Evolutionary conservation across 345 rosid species (phyloP), one percentile per base, ranked within the genome.

Genomic region (Eutrema heterophyllum): DNA sequence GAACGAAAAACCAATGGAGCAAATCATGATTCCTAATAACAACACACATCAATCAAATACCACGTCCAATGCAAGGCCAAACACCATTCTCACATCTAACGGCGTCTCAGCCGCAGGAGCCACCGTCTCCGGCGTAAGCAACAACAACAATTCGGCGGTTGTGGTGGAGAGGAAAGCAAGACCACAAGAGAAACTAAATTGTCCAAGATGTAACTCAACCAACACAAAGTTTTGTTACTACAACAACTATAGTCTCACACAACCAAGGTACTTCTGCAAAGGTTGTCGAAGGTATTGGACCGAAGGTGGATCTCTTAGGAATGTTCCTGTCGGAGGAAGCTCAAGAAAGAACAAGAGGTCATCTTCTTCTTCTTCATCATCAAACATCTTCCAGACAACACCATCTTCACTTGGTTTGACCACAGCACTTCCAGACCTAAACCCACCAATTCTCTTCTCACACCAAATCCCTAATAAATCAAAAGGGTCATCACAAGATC

Each of bases 261-360:
- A 93, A 80, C 98, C 98, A 35, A 82, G 97, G 67, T 86, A 93
- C 80, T 86, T 87, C 41, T 93, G 98, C 85, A 93, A 87, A 85
- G n/a, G 86, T 74, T 91, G 98, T 80, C 85, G 88, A 83, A 84
- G 98, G 73, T 94, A 93, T 79, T 93, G 98, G 98, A 93, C 97
- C 5, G 82, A 87, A 86, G 98, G 98, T 67, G 98, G 98, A 26
- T 86, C 89, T 61, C 86, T 90, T 40, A 80, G 97, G 21, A 93
- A 90, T 63, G 97, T 93, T 67, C 98, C 97, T 10, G 84, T 86
- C 0, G 97, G 98, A 11, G 97, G 97, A 57, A 92, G 91, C 64
- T 78, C 77, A 60, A 92, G 92, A 32, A 93, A 93, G 79, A 89
- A 83, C 76, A 87, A 89, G 85, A 78, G 77, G 66, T 57, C 71